These are phyloP conservation scores for Phialophora macrospora DNA, from an alignment of 2,329 filamentous ascomycete species.

Conservation along the genomic window DNA sequence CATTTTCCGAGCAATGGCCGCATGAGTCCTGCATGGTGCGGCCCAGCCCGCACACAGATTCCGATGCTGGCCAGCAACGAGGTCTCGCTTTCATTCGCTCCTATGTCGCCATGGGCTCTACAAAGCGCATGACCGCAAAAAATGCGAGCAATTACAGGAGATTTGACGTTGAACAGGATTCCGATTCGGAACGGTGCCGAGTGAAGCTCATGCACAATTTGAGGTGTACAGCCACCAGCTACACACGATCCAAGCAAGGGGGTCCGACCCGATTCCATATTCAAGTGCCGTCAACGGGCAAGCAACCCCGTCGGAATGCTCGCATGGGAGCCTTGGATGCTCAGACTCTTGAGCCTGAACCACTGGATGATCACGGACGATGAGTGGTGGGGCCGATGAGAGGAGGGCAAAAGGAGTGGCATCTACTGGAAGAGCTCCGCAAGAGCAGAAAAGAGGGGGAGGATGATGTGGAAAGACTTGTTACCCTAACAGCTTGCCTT, in stretches of 20 bases:
- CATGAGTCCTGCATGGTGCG: slow-evolving; percentile 6
- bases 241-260: neutral
- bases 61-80: slow-evolving; percentile 10
- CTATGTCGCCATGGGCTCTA: slow-evolving; percentile 3
- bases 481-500: neutral
- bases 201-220: slow-evolving; percentile 10
- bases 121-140: slow-evolving; percentile 9
- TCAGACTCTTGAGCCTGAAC: slow-evolving; percentile 5
- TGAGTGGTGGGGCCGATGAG: slow-evolving; percentile 26
- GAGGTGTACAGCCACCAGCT: neutral
- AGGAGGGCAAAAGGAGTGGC: slow-evolving; percentile 11
- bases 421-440: slow-evolving; percentile 26
- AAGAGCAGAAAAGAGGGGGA: slow-evolving; percentile 22
- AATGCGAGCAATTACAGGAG: neutral
- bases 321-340: slow-evolving; percentile 13
- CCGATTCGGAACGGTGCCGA: slow-evolving; percentile 8
- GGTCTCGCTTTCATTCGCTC: slow-evolving; percentile 6
- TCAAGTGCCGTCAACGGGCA: slow-evolving; percentile 19
- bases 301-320: slow-evolving; percentile 7
- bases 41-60: slow-evolving; percentile 2
- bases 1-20: slow-evolving; percentile 16
- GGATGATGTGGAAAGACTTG: slow-evolving; percentile 16
- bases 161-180: neutral
- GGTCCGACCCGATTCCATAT: neutral
- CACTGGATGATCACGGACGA: slow-evolving; percentile 16